phyloP scores from a whole-genome alignment of 2,329 filamentous ascomycete genomes.

The Hymenoscyphus salicellus region DNA sequence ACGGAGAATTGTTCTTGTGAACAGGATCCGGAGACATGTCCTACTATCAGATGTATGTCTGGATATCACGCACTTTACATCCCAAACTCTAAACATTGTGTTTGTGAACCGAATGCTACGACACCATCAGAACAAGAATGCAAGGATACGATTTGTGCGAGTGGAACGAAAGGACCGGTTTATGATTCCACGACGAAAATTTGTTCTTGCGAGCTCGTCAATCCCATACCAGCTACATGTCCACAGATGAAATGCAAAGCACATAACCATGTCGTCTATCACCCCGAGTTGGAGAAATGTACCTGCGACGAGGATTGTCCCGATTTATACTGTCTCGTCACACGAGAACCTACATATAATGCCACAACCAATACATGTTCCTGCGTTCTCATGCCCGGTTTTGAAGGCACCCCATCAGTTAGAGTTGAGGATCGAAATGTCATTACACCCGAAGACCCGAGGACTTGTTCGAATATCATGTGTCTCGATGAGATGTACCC shows the following conservation, averaged over 20 bases:
- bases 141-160: constrained; percentile 9
- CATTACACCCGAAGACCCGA: too few relatives aligned
- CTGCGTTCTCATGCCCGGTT: constrained; percentile 19
- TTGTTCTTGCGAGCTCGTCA: constrained; percentile 22
- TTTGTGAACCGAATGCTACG: background rate
- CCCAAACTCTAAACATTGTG: background rate
- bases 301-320: constrained; percentile 22
- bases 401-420: constrained; percentile 8
- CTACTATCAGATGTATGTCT: constrained; percentile 7
- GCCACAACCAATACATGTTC: constrained; percentile 17
- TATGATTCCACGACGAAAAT: constrained; percentile 11
- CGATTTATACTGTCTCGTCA: constrained; percentile 22
- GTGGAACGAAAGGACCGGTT: constrained; percentile 15
- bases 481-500: constrained; percentile 16
- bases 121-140: background rate
- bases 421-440: too few relatives aligned
- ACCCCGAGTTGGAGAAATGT: constrained; percentile 21
- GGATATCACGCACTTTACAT: background rate
- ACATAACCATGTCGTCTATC: constrained; percentile 21
- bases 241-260: constrained; percentile 22
- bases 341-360: constrained; percentile 16
- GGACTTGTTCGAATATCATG: constrained; percentile 6
- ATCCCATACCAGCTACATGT: constrained; percentile 16
- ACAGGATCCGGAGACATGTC: constrained; percentile 13
- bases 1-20: constrained; percentile 22